These are phyloP conservation scores for Alternaria hordeiaustralica DNA, from an alignment of 2,329 filamentous ascomycete genomes.

Conservation along the genomic window DNA sequence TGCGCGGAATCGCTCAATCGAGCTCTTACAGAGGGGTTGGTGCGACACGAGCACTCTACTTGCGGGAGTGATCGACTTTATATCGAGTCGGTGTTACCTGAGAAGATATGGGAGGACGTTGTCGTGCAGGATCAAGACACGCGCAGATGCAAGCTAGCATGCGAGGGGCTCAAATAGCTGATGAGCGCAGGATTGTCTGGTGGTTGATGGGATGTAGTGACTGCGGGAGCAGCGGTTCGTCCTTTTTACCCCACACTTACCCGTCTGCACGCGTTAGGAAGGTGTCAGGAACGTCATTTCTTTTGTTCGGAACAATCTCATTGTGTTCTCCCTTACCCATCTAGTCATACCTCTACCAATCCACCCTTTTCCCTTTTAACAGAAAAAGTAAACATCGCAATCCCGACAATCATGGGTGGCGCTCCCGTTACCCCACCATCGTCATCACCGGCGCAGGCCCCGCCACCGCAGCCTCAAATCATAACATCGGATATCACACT, in stretches of 20 bases:
- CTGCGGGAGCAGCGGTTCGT: not conserved
- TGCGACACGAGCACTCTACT: not conserved
- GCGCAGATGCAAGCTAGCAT: not conserved
- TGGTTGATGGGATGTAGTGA: not conserved
- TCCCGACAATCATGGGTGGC: slow-evolving; percentile 14
- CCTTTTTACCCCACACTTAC: not conserved
- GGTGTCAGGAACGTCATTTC: not conserved
- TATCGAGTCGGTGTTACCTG: not conserved
- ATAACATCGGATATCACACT: slow-evolving; percentile 43
- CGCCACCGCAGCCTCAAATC: slow-evolving; percentile 22
- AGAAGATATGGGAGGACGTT: not conserved
- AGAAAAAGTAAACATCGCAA: not conserved
- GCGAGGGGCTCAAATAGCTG: not conserved
- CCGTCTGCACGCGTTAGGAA: not conserved
- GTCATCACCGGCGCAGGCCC: not conserved
- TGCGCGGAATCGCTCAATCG: not conserved
- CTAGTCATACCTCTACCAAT: not conserved
- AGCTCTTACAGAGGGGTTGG: not conserved
- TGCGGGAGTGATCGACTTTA: not conserved
- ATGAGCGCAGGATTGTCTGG: not conserved
- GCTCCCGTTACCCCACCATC: slow-evolving; percentile 18
- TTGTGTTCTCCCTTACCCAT: not conserved
- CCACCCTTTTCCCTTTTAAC: not conserved
- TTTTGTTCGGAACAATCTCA: not conserved
- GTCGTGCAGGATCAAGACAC: not conserved